Evolutionary conservation across 2,329 filamentous ascomycete species (phyloP).

Genomic region (Beauveria rudraprayagi): DNA sequence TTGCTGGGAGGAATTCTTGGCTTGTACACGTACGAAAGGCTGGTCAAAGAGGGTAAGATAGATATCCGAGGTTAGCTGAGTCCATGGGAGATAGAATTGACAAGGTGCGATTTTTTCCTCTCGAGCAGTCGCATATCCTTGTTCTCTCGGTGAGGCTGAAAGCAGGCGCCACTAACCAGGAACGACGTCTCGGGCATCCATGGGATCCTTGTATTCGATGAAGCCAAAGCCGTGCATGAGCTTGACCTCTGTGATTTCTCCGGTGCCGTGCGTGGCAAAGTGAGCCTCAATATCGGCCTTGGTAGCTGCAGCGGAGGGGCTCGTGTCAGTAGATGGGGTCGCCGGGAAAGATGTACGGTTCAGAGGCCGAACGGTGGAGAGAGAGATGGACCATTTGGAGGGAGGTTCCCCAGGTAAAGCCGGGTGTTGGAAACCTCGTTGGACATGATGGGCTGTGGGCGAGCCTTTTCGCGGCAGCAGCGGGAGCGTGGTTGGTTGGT

Average conservation of each 20-base stretch:
- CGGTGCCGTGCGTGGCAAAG: constrained; percentile 91
- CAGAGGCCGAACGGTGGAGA: constrained; percentile 4
- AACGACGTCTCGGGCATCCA: constrained; percentile 97
- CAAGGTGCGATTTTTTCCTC: not conserved
- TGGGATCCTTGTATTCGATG: constrained; percentile 97
- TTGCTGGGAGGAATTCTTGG: not conserved
- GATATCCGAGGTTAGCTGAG: constrained; percentile 13
- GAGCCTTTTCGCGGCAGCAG: not conserved
- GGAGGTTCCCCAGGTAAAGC: constrained; percentile 96
- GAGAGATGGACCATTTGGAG: constrained; percentile 68
- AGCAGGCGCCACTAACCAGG: constrained; percentile 59
- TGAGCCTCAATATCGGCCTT: constrained; percentile 95
- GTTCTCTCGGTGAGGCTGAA: not conserved
- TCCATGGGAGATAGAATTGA: not conserved
- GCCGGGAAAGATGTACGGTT: constrained; percentile 10
- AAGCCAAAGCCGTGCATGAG: constrained; percentile 99
- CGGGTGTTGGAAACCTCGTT: constrained; percentile 82
- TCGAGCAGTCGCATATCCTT: not conserved
- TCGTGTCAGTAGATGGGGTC: constrained; percentile 33
- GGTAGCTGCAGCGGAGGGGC: constrained; percentile 58
- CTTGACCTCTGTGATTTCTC: constrained; percentile 98
- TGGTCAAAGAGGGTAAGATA: constrained; percentile 23
- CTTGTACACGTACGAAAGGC: constrained; percentile 50
- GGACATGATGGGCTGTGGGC: constrained; percentile 48
- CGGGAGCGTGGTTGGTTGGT: not conserved